Evolutionary conservation across 768 basidiomycete genomes (phyloP), one percentile per base, ranked within the genome.

Genomic region (Auricularia auricula-judae): DNA sequence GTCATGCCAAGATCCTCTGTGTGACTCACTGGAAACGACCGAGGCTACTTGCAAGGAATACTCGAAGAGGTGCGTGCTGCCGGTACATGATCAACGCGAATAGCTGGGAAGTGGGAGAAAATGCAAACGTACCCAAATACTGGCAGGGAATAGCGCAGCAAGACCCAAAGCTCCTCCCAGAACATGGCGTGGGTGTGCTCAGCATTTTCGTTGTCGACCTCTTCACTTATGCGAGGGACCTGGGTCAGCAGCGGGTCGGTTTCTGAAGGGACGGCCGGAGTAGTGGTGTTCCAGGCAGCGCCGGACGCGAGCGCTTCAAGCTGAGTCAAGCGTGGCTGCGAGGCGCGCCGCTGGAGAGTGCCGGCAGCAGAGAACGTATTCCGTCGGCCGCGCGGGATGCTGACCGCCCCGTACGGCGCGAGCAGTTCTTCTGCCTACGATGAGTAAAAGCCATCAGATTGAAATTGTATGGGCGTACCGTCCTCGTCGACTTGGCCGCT

Each of bases 1-100:
- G 12, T 42, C 39, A 8, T 42, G 8, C 8, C 39, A 14, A 7
- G 39, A 7, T n/a, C n/a, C 11, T n/a, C 18, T 8, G 29, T 18
- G n/a, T 54, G 18, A 11, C 56, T 33, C 23, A 59, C 56, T 59
- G 4, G 56, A 59, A 5, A 59, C 74, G 61, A 96, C 90, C 11
- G 91, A 87, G 3, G 86, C 86, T 43, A 96, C 79, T 56, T 91
- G 82, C 36, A 98, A 83, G 5, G 88, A 90, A 73, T 90, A 95
- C 72, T 98, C 95, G 21, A 91, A 79, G 21, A 92, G 61, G 67
- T 91, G 88, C 3, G 91, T 87, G 4, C 91, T 91, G 47, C 29
- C 29, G 53, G 35, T 60, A 39, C n/a, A n/a, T 1, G 29, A 53
- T 33, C 18, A 62, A 47, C 23, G 35, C 39, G 8, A 8, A 59